A percentile compares a stretch with the other conserved stretches of the same genome.
Conservation (phyloP, 305 asterid species). For the Fraxinus sp. region DNA sequence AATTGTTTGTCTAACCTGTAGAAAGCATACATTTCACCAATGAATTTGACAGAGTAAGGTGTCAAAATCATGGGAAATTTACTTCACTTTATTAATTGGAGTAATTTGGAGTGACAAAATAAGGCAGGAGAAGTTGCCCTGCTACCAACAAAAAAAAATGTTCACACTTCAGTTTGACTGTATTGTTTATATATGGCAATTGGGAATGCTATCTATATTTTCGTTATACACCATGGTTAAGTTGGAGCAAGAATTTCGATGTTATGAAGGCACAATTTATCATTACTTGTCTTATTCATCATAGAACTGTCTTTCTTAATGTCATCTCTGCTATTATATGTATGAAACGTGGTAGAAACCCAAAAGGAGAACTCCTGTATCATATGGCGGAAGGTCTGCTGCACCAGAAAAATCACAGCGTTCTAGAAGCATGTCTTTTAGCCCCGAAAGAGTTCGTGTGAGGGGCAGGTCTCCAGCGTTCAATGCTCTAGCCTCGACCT, state of each 20-base stretch:
- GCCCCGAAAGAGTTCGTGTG: constrained; percentile 97
- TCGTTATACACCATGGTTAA: not conserved
- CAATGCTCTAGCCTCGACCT: constrained; percentile 87
- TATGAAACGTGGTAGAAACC: constrained; percentile 59
- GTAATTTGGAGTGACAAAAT: not conserved
- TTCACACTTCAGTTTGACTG: not conserved
- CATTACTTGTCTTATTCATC: not conserved
- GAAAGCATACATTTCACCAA: not conserved
- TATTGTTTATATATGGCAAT: not conserved
- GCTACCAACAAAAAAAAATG: not conserved
- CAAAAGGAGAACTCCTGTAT: constrained; percentile 68
- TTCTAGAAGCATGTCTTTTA: constrained; percentile 93
- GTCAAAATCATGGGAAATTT: not conserved
- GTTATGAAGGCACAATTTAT: not conserved
- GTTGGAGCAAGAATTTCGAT: not conserved
- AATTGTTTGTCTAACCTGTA: not conserved
- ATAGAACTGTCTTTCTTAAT: not conserved
- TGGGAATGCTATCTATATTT: not conserved
- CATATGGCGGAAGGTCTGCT: constrained; percentile 78
- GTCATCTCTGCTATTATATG: constrained; percentile 3
- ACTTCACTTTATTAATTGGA: not conserved
- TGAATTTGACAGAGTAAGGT: not conserved
- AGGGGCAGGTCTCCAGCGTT: constrained; percentile 99
- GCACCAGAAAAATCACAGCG: constrained; percentile 84
- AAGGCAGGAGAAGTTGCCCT: not conserved